Evolutionary conservation across 1,139 yeast genomes (phyloP).

Genomic region (Saccharomycopsis phalli): DNA sequence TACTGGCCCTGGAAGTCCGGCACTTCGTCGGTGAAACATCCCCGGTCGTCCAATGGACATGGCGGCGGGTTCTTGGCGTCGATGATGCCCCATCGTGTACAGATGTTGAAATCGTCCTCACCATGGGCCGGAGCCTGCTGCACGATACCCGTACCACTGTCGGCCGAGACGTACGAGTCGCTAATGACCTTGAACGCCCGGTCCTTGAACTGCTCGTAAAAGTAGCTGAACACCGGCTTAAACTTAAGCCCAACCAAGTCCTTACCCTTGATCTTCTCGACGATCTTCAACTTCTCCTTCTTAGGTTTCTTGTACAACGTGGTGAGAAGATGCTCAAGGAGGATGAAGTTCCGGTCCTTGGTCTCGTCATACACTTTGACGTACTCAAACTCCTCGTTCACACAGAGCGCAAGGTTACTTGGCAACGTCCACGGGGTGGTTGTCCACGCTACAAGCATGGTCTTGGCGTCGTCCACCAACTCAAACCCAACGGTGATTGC

Average conservation of each 20-base stretch:
- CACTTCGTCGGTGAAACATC: slow-evolving; percentile 70
- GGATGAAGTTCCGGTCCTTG: slow-evolving; percentile 66
- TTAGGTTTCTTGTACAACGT: slow-evolving; percentile 91
- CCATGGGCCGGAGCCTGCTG: slow-evolving; percentile 99
- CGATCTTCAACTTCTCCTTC: slow-evolving; percentile 75
- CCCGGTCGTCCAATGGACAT: slow-evolving; percentile 88
- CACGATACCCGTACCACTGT: slow-evolving; percentile 98
- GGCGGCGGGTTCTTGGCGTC: slow-evolving; percentile 67
- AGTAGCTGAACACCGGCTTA: slow-evolving; percentile 76
- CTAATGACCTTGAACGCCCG: slow-evolving; percentile 73
- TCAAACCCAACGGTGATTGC: slow-evolving; percentile 92
- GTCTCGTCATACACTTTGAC: slow-evolving; percentile 88
- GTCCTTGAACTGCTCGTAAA: slow-evolving; percentile 64
- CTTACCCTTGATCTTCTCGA: slow-evolving; percentile 71
- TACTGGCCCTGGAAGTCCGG: slow-evolving; percentile 71
- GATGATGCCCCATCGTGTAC: slow-evolving; percentile 68
- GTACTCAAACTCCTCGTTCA: slow-evolving; percentile 84
- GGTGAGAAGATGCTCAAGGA: slow-evolving; percentile 72
- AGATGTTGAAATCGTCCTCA: slow-evolving; percentile 92
- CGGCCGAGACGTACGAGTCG: slow-evolving; percentile 81
- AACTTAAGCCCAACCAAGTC: slow-evolving; percentile 73
- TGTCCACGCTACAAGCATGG: slow-evolving; percentile 93
- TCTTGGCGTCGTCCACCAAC: slow-evolving; percentile 67
- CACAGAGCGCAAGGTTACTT: slow-evolving; percentile 85
- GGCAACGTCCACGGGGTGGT: slow-evolving; percentile 99